Percentiles rank a stretch among this genome's conserved stretches.
These are phyloP conservation scores for Brettanomyces bruxellensis DNA, from an alignment of 805 yeast species.

Conservation along the genomic window DNA sequence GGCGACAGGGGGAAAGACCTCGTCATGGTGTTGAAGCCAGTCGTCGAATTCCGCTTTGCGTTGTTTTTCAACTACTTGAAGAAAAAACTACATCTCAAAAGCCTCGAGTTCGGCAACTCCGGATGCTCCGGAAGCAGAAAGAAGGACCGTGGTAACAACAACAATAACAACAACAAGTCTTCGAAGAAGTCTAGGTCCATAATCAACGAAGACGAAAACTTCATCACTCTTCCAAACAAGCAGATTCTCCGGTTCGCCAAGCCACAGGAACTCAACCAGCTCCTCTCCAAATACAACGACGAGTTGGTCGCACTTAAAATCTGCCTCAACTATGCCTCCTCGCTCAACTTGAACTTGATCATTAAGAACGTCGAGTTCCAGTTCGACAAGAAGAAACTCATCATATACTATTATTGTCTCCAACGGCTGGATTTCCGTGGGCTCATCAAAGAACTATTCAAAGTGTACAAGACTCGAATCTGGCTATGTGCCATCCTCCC, in stretches of 20 bases:
- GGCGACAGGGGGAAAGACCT: slow-evolving; percentile 81
- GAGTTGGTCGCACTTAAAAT: slow-evolving; percentile 65
- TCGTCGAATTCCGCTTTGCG: slow-evolving; percentile 54
- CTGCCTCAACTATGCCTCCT: slow-evolving; percentile 37
- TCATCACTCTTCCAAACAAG: slow-evolving; percentile 66
- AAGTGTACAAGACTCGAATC: slow-evolving; percentile 68
- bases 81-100: slow-evolving; percentile 59
- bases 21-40: slow-evolving; percentile 63
- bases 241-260: slow-evolving; percentile 72
- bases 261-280: slow-evolving; percentile 54
- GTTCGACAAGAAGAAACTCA: slow-evolving; percentile 70
- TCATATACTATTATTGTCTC: slow-evolving; percentile 57
- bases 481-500: slow-evolving; percentile 72
- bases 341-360: slow-evolving; percentile 39
- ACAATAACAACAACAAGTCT: slow-evolving; percentile 8
- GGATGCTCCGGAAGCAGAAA: slow-evolving; percentile 10
- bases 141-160: slow-evolving; percentile 3
- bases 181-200: slow-evolving; percentile 16
- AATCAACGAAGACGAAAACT: slow-evolving; percentile 48
- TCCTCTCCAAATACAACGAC: slow-evolving; percentile 57
- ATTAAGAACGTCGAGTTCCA: slow-evolving; percentile 74
- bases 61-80: slow-evolving; percentile 65
- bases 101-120: slow-evolving; percentile 30
- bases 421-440: slow-evolving; percentile 68
- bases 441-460: slow-evolving; percentile 63